phyloP scores from a whole-genome alignment of 306 rosid species.

The Trifolium pratense region DNA sequence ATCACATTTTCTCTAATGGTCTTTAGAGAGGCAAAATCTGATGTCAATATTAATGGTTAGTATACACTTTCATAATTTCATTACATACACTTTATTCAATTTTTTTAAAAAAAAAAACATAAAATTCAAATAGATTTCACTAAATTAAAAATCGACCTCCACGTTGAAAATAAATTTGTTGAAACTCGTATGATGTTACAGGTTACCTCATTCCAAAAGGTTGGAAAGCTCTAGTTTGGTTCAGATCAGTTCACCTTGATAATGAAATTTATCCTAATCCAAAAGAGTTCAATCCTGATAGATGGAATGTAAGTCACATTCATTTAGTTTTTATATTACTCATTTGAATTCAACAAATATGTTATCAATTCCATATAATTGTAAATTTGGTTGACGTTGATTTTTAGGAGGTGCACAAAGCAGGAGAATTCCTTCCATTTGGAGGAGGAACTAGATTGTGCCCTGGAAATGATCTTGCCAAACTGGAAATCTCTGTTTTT shows the following conservation, averaged over 20 bases:
- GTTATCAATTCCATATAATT: neutral
- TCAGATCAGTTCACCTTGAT: conserved; percentile 69
- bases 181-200: conserved; percentile 4
- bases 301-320: conserved; percentile 64
- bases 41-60: conserved; percentile 69
- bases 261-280: conserved; percentile 70
- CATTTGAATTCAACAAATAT: conserved; percentile 9
- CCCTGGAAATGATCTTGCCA: conserved; percentile 56
- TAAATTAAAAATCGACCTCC: neutral
- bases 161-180: neutral
- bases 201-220: conserved; percentile 78
- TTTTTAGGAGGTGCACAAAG: conserved; percentile 52
- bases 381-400: neutral
- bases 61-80: neutral
- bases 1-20: conserved; percentile 66
- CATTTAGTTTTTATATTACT: neutral
- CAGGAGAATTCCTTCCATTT: conserved; percentile 75
- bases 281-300: conserved; percentile 63
- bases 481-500: conserved; percentile 69
- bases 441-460: conserved; percentile 81
- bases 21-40: conserved; percentile 72
- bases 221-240: conserved; percentile 77
- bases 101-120: too few species aligned
- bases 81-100: too few species aligned
- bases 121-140: neutral